These are phyloP conservation scores for Chlorella ohadii DNA, from an alignment of 139 green algal genomes.

Conservation along the genomic window DNA sequence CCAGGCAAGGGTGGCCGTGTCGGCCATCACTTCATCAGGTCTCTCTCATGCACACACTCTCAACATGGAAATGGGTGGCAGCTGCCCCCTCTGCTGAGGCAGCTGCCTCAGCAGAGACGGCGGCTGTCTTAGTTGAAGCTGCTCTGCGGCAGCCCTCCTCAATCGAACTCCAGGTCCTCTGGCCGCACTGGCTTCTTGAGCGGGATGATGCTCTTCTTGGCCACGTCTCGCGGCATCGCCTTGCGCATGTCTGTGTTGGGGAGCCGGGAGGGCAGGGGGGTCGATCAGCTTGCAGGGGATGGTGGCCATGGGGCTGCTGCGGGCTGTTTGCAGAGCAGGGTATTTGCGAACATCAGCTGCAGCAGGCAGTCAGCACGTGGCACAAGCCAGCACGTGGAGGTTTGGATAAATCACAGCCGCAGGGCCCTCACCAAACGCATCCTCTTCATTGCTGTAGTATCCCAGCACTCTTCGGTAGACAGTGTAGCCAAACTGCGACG, in stretches of 20 bases:
- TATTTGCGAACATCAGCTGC: too few species aligned
- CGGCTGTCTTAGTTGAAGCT: too few species aligned
- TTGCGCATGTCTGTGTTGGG: constrained; percentile 92
- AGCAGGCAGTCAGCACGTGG: too few species aligned
- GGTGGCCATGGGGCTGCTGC: neutral
- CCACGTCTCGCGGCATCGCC: constrained; percentile 90
- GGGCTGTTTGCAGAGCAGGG: neutral
- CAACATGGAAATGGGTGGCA: neutral
- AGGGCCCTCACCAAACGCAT: constrained; percentile 78
- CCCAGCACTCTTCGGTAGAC: constrained; percentile 91
- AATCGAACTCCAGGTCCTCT: constrained; percentile 91
- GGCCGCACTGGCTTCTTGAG: constrained; percentile 74
- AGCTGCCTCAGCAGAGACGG: too few species aligned
- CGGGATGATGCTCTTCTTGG: constrained; percentile 82
- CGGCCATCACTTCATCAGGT: too few species aligned
- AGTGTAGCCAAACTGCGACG: constrained; percentile 91
- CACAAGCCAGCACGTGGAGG: too few species aligned
- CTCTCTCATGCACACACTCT: too few species aligned
- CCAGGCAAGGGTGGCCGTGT: too few species aligned
- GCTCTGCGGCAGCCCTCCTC: neutral
- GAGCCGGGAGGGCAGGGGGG: neutral
- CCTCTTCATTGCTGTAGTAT: constrained; percentile 94
- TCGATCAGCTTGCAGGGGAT: neutral
- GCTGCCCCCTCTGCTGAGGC: neutral
- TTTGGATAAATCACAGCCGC: neutral